A percentile compares a stretch with the other conserved stretches of the same genome.
Evolutionary conservation across 176 grass and related monocot genomes (phyloP).

Genomic region (Avena atlantica): DNA sequence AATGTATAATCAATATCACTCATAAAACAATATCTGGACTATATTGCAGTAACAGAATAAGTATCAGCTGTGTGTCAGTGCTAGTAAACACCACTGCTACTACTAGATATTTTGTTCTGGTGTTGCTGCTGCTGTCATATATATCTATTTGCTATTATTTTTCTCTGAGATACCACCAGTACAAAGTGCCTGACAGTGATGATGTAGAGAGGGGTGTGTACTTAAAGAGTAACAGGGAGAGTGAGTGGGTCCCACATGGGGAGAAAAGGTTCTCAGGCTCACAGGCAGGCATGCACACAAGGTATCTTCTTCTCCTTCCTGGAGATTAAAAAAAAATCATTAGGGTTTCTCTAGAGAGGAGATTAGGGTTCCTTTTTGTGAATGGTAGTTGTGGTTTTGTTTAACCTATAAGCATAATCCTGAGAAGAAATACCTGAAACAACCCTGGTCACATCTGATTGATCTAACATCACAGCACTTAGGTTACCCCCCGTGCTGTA

Average conservation of each 20-base stretch:
- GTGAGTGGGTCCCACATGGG: constrained; percentile 49
- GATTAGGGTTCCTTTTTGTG: constrained; percentile 49
- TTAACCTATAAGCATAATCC: constrained; percentile 35
- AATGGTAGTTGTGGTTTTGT: constrained; percentile 65
- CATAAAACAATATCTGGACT: background rate
- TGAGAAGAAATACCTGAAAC: constrained; percentile 40
- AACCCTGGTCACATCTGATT: constrained; percentile 41
- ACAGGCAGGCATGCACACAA: background rate
- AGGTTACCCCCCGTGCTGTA: constrained; percentile 37
- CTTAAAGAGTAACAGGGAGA: constrained; percentile 52
- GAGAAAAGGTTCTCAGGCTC: constrained; percentile 36
- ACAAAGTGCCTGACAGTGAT: constrained; percentile 56
- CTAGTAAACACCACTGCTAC: background rate
- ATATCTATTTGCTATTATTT: constrained; percentile 4
- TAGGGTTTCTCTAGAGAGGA: too few relatives aligned
- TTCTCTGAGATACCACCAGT: constrained; percentile 39
- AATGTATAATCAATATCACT: background rate
- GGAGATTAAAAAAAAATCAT: too few relatives aligned
- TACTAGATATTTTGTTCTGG: constrained; percentile 42
- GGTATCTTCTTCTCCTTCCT: background rate
- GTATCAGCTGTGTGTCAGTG: background rate
- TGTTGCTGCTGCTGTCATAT: constrained; percentile 11
- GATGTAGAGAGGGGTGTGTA: constrained; percentile 56
- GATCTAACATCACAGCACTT: constrained; percentile 45
- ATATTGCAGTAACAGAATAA: constrained; percentile 9